Conservation (phyloP, 805 yeast genomes). For the Lachancea nothofagi region DNA sequence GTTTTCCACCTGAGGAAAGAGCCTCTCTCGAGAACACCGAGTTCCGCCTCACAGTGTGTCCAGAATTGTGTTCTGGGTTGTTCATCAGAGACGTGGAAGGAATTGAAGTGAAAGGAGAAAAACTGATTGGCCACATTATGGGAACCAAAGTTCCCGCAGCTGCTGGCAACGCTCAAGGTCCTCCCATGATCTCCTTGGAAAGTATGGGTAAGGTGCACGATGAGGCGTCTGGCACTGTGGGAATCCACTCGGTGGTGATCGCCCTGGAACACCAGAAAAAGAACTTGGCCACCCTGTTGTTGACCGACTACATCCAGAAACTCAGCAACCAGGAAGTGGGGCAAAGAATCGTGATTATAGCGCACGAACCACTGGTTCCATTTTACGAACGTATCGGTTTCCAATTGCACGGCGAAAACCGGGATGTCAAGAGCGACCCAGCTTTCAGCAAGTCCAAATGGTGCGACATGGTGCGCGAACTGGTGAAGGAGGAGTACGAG, state of each 20-base stretch:
- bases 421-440: slow-evolving; percentile 26
- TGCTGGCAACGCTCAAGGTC: slow-evolving; percentile 39
- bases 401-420: slow-evolving; percentile 54
- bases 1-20: slow-evolving; percentile 69
- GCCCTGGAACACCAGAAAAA: slow-evolving; percentile 73
- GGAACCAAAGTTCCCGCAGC: slow-evolving; percentile 73
- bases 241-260: slow-evolving; percentile 76
- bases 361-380: slow-evolving; percentile 60
- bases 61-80: slow-evolving; percentile 85
- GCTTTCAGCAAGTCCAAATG: slow-evolving; percentile 29
- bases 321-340: slow-evolving; percentile 83
- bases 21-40: slow-evolving; percentile 55
- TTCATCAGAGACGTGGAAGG: slow-evolving; percentile 52
- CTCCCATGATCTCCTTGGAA: slow-evolving; percentile 25
- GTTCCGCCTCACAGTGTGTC: slow-evolving; percentile 75
- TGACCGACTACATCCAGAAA: slow-evolving; percentile 88
- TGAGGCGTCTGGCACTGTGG: slow-evolving; percentile 69
- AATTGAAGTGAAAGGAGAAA: slow-evolving; percentile 43
- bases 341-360: slow-evolving; percentile 65
- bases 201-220: slow-evolving; percentile 42
- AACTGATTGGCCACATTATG: slow-evolving; percentile 71
- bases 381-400: slow-evolving; percentile 85
- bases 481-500: slow-evolving; percentile 34
- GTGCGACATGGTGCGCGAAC: slow-evolving; percentile 35
- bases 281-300: slow-evolving; percentile 73